phyloP scores from a whole-genome alignment of 2,329 filamentous ascomycete genomes.

The Talaromyces sp. region DNA sequence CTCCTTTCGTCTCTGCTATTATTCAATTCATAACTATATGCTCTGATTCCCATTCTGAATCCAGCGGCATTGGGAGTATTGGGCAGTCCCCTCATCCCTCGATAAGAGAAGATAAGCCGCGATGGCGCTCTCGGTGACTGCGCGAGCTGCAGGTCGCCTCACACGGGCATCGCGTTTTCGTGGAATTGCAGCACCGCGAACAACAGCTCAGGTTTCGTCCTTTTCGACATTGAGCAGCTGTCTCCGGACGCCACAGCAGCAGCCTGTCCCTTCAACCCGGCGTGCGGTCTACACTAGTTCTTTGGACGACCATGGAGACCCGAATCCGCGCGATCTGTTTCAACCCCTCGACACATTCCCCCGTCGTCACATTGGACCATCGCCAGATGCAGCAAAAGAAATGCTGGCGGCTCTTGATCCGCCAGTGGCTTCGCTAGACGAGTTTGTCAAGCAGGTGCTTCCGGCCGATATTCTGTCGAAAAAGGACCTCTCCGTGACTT shows the following conservation, averaged over 20 bases:
- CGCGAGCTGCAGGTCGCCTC: constrained; percentile 6
- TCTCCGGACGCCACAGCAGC: constrained; percentile 21
- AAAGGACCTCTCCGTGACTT: constrained; percentile 55
- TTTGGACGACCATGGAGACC: constrained; percentile 71
- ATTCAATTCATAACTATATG: neutral
- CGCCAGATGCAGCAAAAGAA: constrained; percentile 59
- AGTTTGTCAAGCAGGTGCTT: constrained; percentile 79
- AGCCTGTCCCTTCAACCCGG: constrained; percentile 16
- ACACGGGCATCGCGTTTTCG: neutral
- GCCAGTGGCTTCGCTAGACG: constrained; percentile 66
- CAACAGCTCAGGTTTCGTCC: constrained; percentile 15
- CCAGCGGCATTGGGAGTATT: constrained; percentile 3
- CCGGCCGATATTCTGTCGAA: constrained; percentile 71
- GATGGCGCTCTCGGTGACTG: constrained; percentile 11
- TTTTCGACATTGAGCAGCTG: constrained; percentile 25
- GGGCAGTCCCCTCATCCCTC: constrained; percentile 1
- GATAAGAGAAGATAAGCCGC: neutral
- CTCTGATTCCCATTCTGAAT: neutral
- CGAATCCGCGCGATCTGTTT: constrained; percentile 35
- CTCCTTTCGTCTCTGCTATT: neutral
- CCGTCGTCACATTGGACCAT: constrained; percentile 81
- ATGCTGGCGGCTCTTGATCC: constrained; percentile 81
- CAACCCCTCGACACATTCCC: constrained; percentile 59
- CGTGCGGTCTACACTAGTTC: constrained; percentile 76
- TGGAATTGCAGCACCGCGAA: neutral